Evolutionary conservation across 2,329 filamentous ascomycete species (phyloP).

Genomic region (Pseudonectria buxi): DNA sequence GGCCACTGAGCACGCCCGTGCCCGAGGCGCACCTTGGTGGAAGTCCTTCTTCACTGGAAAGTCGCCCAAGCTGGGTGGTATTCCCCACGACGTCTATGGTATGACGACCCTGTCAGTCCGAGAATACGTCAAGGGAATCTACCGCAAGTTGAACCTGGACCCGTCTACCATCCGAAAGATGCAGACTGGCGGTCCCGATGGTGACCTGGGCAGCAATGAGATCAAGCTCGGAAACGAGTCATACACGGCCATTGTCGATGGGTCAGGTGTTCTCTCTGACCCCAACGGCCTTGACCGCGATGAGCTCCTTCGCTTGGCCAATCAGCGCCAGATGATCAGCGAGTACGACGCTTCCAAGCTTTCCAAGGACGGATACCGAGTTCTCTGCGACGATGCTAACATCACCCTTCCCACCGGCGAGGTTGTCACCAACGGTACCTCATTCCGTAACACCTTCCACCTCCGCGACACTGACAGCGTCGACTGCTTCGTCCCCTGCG

Average conservation of each 20-base stretch:
- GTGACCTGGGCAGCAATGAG: slow-evolving; percentile 95
- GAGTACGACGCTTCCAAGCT: slow-evolving; percentile 82
- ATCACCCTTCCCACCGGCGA: slow-evolving; percentile 84
- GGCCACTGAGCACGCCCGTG: slow-evolving; percentile 92
- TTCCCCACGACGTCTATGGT: slow-evolving; percentile 91
- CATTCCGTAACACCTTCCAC: slow-evolving; percentile 97
- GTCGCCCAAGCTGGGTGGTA: slow-evolving; percentile 90
- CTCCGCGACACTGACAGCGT: slow-evolving; percentile 70
- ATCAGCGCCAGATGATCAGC: slow-evolving; percentile 80
- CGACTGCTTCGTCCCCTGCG: slow-evolving; percentile 91
- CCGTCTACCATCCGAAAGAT: slow-evolving; percentile 81
- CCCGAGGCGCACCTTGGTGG: slow-evolving; percentile 92
- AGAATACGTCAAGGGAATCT: slow-evolving; percentile 93
- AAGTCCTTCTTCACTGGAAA: slow-evolving; percentile 99
- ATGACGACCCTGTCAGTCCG: slow-evolving; percentile 98
- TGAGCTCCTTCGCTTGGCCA: slow-evolving; percentile 79
- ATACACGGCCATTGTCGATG: slow-evolving; percentile 93
- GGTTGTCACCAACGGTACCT: slow-evolving; percentile 79
- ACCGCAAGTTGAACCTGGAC: slow-evolving; percentile 89
- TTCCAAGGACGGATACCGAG: slow-evolving; percentile 80
- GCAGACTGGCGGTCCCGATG: slow-evolving; percentile 95
- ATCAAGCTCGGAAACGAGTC: slow-evolving; percentile 94
- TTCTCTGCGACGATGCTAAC: slow-evolving; percentile 86
- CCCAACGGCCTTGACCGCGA: slow-evolving; percentile 79
- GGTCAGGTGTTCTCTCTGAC: slow-evolving; percentile 88